Percentiles rank a stretch among this genome's conserved stretches.
Conservation (phyloP, 2,329 filamentous ascomycete species). For the Cladosporium sphaerospermum region DNA sequence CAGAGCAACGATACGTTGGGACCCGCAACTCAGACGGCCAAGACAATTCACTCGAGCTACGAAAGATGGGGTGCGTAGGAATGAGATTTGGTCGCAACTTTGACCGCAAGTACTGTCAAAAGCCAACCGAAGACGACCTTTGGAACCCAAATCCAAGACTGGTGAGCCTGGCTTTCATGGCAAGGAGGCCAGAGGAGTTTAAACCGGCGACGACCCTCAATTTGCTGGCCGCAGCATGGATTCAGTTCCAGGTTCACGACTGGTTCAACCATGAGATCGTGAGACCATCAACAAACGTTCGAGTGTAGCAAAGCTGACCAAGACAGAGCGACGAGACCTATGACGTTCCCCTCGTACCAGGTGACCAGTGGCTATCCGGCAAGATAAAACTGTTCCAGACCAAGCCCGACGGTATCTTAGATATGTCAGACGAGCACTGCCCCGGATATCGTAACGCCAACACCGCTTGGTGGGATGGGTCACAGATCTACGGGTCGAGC, state of each 20-base stretch:
- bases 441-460: conserved; percentile 40
- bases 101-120: conserved; percentile 30
- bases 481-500: conserved; percentile 42
- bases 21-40: conserved; percentile 41
- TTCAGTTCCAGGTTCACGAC: conserved; percentile 45
- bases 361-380: conserved; percentile 19
- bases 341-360: conserved; percentile 12
- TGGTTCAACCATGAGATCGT: conserved; percentile 28
- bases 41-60: conserved; percentile 38
- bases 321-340: conserved; percentile 12
- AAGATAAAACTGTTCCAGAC: conserved; percentile 36
- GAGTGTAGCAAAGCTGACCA: conserved; percentile 9
- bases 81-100: conserved; percentile 45
- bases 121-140: conserved; percentile 38
- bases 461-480: conserved; percentile 44
- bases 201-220: conserved; percentile 43
- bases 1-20: conserved; percentile 29
- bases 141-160: conserved; percentile 40
- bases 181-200: conserved; percentile 33
- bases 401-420: conserved; percentile 30
- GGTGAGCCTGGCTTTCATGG: conserved; percentile 39
- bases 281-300: background rate
- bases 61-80: conserved; percentile 40
- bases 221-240: conserved; percentile 44
- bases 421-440: conserved; percentile 32